A percentile compares a stretch with the other conserved stretches of the same genome.
phyloP scores from a whole-genome alignment of 1,139 yeast species.

The Zhuliangozyma blackwelliae region DNA sequence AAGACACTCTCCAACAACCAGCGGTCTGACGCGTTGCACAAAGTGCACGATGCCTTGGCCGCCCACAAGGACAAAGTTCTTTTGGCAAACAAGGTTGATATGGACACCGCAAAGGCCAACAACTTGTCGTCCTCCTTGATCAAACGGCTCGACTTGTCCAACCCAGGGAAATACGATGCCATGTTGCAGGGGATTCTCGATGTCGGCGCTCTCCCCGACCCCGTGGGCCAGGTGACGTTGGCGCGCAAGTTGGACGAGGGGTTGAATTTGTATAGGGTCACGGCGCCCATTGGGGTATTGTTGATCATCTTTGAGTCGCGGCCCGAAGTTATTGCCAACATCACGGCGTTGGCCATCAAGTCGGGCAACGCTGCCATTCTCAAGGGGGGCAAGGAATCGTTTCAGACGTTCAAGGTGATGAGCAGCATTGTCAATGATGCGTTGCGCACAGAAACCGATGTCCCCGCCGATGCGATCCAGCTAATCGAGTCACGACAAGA shows the following conservation, averaged over 20 bases:
- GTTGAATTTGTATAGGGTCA: conserved; percentile 71
- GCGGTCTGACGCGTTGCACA: conserved; percentile 67
- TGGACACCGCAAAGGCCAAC: conserved; percentile 59
- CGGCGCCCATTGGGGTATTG: conserved; percentile 93
- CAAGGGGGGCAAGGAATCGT: conserved; percentile 95
- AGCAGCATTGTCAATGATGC: conserved; percentile 65
- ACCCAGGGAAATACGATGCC: conserved; percentile 80
- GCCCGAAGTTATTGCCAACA: conserved; percentile 98
- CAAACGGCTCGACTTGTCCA: conserved; percentile 77
- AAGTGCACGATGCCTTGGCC: conserved; percentile 65
- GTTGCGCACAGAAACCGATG: conserved; percentile 52
- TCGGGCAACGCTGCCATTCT: conserved; percentile 94
- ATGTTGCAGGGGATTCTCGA: conserved; percentile 95
- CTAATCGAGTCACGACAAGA: conserved; percentile 85
- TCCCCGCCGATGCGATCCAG: conserved; percentile 80
- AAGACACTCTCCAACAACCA: conserved; percentile 73
- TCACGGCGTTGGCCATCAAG: conserved; percentile 90
- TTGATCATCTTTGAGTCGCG: conserved; percentile 93
- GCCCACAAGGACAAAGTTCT: conserved; percentile 58
- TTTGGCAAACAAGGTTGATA: conserved; percentile 68
- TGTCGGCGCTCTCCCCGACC: conserved; percentile 84
- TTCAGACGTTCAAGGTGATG: conserved; percentile 79
- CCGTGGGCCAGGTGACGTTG: conserved; percentile 80
- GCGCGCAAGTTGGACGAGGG: conserved; percentile 86
- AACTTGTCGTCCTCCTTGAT: conserved; percentile 66